phyloP scores from a whole-genome alignment of 2,329 filamentous ascomycete species.

The Bipolaris zeicola region DNA sequence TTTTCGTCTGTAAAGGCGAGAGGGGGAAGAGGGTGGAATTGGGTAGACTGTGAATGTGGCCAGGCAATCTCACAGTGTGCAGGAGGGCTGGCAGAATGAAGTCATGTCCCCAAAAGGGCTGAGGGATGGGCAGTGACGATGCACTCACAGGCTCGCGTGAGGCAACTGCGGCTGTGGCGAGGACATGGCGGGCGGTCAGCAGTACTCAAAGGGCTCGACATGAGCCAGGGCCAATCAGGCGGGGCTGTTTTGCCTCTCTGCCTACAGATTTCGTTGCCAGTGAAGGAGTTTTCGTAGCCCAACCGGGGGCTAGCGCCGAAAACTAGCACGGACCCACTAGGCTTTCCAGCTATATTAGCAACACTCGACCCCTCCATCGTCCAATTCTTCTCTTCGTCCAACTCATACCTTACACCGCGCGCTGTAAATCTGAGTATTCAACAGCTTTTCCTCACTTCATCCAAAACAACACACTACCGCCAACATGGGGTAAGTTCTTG shows the following conservation, averaged over 20 bases:
- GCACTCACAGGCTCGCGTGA: slow-evolving; percentile 25
- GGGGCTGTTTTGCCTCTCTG: slow-evolving; percentile 15
- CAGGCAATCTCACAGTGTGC: neutral
- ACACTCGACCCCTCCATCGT: slow-evolving; percentile 14
- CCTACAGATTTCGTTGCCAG: slow-evolving; percentile 16
- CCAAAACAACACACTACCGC: slow-evolving; percentile 50
- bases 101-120: slow-evolving; percentile 1
- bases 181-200: slow-evolving; percentile 23
- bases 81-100: neutral
- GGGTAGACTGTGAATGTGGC: neutral
- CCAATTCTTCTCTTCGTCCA: slow-evolving; percentile 20
- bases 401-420: slow-evolving; percentile 21
- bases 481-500: slow-evolving; percentile 66
- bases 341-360: slow-evolving; percentile 18
- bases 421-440: slow-evolving; percentile 28
- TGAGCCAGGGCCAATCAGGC: slow-evolving; percentile 18
- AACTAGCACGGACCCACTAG: slow-evolving; percentile 12
- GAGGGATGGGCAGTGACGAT: slow-evolving; percentile 11
- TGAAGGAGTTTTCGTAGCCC: slow-evolving; percentile 24
- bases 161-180: slow-evolving; percentile 33
- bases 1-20: neutral
- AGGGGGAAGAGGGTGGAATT: too few relatives aligned
- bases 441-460: slow-evolving; percentile 38
- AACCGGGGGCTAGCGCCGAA: slow-evolving; percentile 21
- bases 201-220: slow-evolving; percentile 5